Evolutionary conservation across 2,329 filamentous ascomycete genomes (phyloP).

Genomic region (Aspergillus fischeri): DNA sequence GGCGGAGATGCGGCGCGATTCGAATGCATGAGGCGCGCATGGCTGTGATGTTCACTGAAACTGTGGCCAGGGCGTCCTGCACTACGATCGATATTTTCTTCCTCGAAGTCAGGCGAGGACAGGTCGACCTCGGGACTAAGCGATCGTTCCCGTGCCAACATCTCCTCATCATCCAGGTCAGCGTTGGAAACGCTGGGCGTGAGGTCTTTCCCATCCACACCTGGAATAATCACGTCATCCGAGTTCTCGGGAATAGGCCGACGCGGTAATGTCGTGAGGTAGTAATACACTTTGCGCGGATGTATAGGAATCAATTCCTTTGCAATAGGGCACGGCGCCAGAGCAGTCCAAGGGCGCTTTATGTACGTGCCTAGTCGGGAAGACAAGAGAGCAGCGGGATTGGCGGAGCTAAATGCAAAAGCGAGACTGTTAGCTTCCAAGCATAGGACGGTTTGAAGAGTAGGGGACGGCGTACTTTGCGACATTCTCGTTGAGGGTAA

Average conservation of each 20-base stretch:
- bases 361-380: slow-evolving; percentile 86
- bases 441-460: slow-evolving; percentile 4
- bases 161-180: slow-evolving; percentile 69
- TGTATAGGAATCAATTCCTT: slow-evolving; percentile 92
- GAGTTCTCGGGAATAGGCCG: slow-evolving; percentile 71
- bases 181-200: slow-evolving; percentile 78
- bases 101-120: slow-evolving; percentile 80
- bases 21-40: slow-evolving; percentile 57
- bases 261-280: slow-evolving; percentile 80
- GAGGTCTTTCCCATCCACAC: slow-evolving; percentile 58
- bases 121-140: slow-evolving; percentile 91
- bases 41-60: slow-evolving; percentile 55
- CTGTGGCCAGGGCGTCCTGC: slow-evolving; percentile 35
- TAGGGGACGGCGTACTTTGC: slow-evolving; percentile 69
- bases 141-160: slow-evolving; percentile 52
- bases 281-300: slow-evolving; percentile 93
- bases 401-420: slow-evolving; percentile 69
- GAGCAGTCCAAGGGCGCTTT: slow-evolving; percentile 77
- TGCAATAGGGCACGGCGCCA: slow-evolving; percentile 78
- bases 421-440: slow-evolving; percentile 14
- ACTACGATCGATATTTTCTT: slow-evolving; percentile 56
- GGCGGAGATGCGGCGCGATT: slow-evolving; percentile 78
- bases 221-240: slow-evolving; percentile 47
- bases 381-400: slow-evolving; percentile 91
- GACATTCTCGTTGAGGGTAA: slow-evolving; percentile 72